Evolutionary conservation across 495 filamentous ascomycete species (phyloP).

Genomic region (Cladorrhinum samala): DNA sequence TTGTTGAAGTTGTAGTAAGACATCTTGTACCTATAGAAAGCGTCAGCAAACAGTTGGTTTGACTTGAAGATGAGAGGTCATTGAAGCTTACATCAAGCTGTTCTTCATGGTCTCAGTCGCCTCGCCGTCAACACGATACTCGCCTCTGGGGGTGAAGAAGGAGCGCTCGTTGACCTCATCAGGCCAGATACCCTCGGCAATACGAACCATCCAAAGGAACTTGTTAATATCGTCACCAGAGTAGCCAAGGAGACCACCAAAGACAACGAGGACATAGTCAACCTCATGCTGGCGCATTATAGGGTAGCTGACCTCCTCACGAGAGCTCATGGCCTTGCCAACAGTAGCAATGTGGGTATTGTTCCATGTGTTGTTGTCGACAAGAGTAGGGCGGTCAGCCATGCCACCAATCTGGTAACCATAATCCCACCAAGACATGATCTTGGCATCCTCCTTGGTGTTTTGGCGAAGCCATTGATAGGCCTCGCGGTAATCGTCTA

Average conservation of each 20-base stretch:
- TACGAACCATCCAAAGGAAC: conserved; percentile 99
- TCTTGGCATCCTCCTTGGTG: conserved; percentile 87
- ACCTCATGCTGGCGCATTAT: conserved; percentile 98
- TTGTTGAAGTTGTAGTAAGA: conserved; percentile 96
- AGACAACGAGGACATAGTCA: conserved; percentile 95
- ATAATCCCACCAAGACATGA: conserved; percentile 99
- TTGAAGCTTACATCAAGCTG: conserved; percentile 78
- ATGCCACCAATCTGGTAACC: conserved; percentile 99
- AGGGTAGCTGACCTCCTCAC: conserved; percentile 96
- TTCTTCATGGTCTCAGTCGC: conserved; percentile 99
- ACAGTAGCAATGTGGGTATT: conserved; percentile 99
- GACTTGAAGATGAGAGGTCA: too few species aligned
- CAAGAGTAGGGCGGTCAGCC: conserved; percentile 94
- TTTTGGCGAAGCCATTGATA: conserved; percentile 99
- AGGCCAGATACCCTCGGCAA: conserved; percentile 98
- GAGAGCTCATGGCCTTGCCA: conserved; percentile 96
- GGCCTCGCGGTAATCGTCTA: conserved; percentile 98
- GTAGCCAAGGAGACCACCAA: conserved; percentile 93
- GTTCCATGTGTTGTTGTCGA: conserved; percentile 99
- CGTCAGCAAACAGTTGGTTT: too few species aligned
- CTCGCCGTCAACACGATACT: conserved; percentile 89
- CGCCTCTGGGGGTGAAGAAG: conserved; percentile 91
- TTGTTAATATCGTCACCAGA: conserved; percentile 99
- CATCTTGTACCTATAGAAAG: conserved; percentile 88
- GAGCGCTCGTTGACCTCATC: conserved; percentile 96